Conservation (phyloP, 2,329 filamentous ascomycete genomes). For the Penicillium freii region DNA sequence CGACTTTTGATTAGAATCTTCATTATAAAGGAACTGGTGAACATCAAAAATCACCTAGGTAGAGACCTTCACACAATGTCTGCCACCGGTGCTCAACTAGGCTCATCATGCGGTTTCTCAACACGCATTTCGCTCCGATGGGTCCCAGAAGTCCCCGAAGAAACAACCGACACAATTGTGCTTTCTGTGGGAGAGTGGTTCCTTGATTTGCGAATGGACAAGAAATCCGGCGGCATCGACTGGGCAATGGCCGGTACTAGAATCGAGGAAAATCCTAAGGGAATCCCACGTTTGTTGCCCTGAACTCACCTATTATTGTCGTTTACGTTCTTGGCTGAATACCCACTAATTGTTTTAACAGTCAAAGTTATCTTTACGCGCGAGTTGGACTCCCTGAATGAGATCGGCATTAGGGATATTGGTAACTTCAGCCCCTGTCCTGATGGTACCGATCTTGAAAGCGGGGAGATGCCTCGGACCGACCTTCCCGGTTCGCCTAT, state of each 20-base stretch:
- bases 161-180: conserved; percentile 18
- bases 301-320: not conserved
- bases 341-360: not conserved
- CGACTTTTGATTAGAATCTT: too few species aligned
- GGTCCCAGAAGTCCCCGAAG: conserved; percentile 15
- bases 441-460: not conserved
- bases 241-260: conserved; percentile 22
- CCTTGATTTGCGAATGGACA: conserved; percentile 20
- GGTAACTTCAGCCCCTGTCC: not conserved
- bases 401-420: not conserved
- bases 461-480: not conserved
- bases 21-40: too few species aligned
- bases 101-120: conserved; percentile 16
- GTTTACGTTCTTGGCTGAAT: not conserved
- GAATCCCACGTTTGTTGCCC: conserved; percentile 9
- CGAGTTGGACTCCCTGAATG: not conserved
- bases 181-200: conserved; percentile 18
- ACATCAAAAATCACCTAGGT: too few species aligned
- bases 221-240: conserved; percentile 15
- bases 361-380: not conserved
- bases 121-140: conserved; percentile 20
- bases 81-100: conserved; percentile 10
- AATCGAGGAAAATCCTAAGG: conserved; percentile 14
- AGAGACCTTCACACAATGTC: conserved; percentile 3
- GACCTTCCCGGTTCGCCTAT: not conserved